These are phyloP conservation scores for Saprolegnia diclina DNA, from an alignment of 352 stramenopile genomes.

Conservation along the genomic window DNA sequence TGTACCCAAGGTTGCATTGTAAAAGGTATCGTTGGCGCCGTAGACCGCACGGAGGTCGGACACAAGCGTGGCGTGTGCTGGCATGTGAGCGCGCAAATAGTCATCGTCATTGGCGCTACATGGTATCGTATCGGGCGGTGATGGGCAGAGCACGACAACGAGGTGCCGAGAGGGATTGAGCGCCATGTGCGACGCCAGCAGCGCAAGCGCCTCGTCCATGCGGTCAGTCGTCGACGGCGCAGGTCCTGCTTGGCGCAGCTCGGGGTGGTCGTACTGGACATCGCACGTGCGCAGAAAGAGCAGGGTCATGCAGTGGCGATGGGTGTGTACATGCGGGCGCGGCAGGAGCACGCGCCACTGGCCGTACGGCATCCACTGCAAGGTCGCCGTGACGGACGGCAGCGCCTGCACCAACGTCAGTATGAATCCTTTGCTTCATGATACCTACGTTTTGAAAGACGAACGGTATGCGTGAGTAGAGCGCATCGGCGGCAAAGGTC, in stretches of 20 bases:
- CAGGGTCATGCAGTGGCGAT: neutral
- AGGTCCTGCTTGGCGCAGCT: slow-evolving; percentile 1
- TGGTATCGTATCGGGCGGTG: slow-evolving; percentile 22
- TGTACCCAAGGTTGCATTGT: slow-evolving; percentile 45
- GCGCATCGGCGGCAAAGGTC: neutral
- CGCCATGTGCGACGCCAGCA: neutral
- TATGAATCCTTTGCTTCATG: too few species aligned
- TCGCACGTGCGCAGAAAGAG: neutral
- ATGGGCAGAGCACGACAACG: slow-evolving; percentile 41
- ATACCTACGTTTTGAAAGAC: slow-evolving; percentile 12
- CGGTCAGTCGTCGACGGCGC: neutral
- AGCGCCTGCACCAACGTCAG: neutral
- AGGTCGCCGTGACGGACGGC: neutral
- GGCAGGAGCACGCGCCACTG: neutral
- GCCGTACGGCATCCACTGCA: slow-evolving; percentile 13
- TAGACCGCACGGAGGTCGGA: slow-evolving; percentile 35
- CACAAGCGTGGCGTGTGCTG: slow-evolving; percentile 32
- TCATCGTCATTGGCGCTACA: slow-evolving; percentile 26
- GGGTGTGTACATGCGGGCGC: neutral
- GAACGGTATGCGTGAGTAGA: neutral
- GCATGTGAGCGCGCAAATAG: slow-evolving; percentile 28
- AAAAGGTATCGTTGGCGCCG: slow-evolving; percentile 32
- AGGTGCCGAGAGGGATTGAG: slow-evolving; percentile 11
- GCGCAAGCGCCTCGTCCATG: neutral
- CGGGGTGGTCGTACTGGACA: slow-evolving; percentile 1